These are phyloP conservation scores for Cryptococcus floricola DNA, from an alignment of 1,284 basidiomycete genomes.

Conservation along the genomic window DNA sequence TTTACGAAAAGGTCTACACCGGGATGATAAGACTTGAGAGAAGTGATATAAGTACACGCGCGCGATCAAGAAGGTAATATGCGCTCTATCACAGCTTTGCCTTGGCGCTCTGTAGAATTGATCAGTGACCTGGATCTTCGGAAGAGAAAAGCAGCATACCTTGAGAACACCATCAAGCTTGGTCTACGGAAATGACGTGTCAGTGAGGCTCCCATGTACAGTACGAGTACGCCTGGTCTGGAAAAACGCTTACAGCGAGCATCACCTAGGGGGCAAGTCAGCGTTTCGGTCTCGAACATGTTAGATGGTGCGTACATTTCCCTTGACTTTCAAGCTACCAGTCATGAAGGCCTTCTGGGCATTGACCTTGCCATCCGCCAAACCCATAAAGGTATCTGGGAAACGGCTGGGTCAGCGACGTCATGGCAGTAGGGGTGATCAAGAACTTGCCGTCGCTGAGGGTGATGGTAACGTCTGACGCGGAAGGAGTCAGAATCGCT, in stretches of 20 bases:
- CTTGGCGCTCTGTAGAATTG: conserved; percentile 27
- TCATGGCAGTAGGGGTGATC: not conserved
- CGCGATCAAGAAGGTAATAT: too few relatives aligned
- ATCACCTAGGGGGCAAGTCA: conserved; percentile 26
- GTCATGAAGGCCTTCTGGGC: conserved; percentile 95
- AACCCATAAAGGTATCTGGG: conserved; percentile 41
- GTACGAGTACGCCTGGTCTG: not conserved
- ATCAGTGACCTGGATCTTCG: conserved; percentile 3
- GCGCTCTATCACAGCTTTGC: conserved; percentile 31
- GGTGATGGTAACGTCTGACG: conserved; percentile 56
- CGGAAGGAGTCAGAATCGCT: conserved; percentile 26
- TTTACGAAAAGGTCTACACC: not conserved
- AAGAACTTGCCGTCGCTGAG: conserved; percentile 37
- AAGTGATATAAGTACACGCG: too few relatives aligned
- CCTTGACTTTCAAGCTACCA: conserved; percentile 64
- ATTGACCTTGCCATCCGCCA: conserved; percentile 54
- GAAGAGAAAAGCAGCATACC: conserved; percentile 51
- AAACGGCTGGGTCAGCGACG: not conserved
- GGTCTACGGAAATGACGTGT: conserved; percentile 51
- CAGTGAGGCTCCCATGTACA: conserved; percentile 6
- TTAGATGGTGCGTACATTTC: conserved; percentile 33
- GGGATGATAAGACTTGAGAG: not conserved
- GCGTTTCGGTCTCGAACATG: not conserved
- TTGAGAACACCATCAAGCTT: conserved; percentile 79
- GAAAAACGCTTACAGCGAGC: conserved; percentile 28